Base-by-base conservation (phyloP, 73 alveolate species). In the Uronychia binucleata region DNA sequence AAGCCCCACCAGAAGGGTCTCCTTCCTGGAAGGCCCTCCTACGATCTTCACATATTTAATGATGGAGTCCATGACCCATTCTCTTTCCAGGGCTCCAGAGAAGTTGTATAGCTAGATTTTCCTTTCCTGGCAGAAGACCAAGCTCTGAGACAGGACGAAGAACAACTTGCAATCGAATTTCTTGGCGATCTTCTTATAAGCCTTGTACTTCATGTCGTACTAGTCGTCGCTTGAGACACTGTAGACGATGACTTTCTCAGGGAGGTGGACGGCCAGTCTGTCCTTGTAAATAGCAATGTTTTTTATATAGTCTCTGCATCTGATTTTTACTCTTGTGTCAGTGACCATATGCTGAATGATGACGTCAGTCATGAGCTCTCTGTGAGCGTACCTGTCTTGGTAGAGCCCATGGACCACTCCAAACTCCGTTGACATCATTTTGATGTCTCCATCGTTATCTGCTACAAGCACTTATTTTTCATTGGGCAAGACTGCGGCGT, bases 11-110 rank as follows among this genome's bases (percentile, higher is more conserved):
- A 98, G 83, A 80, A 98, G 86, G 0, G 99, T 98, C 88, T 98
- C 99, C 77, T 98, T 92, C 94, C 94, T 92, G 31, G 98, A 98
- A 0, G 99, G 98, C 0, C 99, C 99, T 1, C 99, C 99, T 29
- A 98, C 93, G 0, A 97, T 98, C 92, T 98, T 91, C 33, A 95
- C 91, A 81, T 92, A 96, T 87, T 90, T 94, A 60, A 97, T 92
- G 89, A 91, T 92, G 30, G 99, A 93, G 81, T 97, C 99, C 82
- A 97, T 74, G 67, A 93, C 93, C 99, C 99, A 97, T 80, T 96
- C 99, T 74, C 99, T 91, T 82, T 97, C 99, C 33, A 94, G 90
- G 28, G 85, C 91, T 5, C 98, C 98, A 74, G 81, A 75, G 94
- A 94, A 94, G 84, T 94, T 79, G 13, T 89, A 57, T 76, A 94